A percentile compares a stretch with the other conserved stretches of the same genome.
Evolutionary conservation across 768 basidiomycete genomes (phyloP).

Genomic region (Amanita subjunquillea): DNA sequence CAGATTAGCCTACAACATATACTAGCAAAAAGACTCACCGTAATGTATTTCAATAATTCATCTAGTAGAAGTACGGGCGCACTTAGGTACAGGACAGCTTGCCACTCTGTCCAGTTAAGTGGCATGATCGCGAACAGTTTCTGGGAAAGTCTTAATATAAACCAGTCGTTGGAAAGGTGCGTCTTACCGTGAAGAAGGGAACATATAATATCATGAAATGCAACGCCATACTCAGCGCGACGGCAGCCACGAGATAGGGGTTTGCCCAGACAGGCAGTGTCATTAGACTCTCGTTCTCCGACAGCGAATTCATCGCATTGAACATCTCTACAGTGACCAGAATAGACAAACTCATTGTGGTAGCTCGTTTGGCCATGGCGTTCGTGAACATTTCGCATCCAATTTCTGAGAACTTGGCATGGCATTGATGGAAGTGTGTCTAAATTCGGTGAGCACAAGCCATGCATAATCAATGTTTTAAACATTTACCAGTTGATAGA

Average conservation of each 20-base stretch:
- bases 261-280: slow-evolving; percentile 91
- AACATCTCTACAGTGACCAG: slow-evolving; percentile 96
- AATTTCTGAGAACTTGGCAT: slow-evolving; percentile 72
- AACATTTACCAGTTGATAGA: slow-evolving; percentile 76
- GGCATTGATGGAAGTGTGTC: slow-evolving; percentile 97
- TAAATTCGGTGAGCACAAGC: slow-evolving; percentile 18
- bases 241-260: slow-evolving; percentile 82
- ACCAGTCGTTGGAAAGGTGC: neutral
- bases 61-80: slow-evolving; percentile 86
- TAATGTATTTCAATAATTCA: slow-evolving; percentile 78
- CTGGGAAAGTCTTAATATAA: slow-evolving; percentile 23
- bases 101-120: slow-evolving; percentile 92
- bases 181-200: slow-evolving; percentile 85
- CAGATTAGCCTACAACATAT: neutral
- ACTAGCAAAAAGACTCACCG: slow-evolving; percentile 35
- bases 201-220: slow-evolving; percentile 96
- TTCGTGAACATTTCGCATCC: slow-evolving; percentile 96
- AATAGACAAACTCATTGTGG: slow-evolving; percentile 94
- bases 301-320: slow-evolving; percentile 96
- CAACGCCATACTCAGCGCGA: slow-evolving; percentile 83
- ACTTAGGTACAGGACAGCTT: slow-evolving; percentile 81
- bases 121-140: slow-evolving; percentile 86
- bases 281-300: slow-evolving; percentile 91
- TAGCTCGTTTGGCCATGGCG: slow-evolving; percentile 74
- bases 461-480: neutral